phyloP scores from a whole-genome alignment of 2,329 filamentous ascomycete genomes.

The Colletotrichum sublineola region DNA sequence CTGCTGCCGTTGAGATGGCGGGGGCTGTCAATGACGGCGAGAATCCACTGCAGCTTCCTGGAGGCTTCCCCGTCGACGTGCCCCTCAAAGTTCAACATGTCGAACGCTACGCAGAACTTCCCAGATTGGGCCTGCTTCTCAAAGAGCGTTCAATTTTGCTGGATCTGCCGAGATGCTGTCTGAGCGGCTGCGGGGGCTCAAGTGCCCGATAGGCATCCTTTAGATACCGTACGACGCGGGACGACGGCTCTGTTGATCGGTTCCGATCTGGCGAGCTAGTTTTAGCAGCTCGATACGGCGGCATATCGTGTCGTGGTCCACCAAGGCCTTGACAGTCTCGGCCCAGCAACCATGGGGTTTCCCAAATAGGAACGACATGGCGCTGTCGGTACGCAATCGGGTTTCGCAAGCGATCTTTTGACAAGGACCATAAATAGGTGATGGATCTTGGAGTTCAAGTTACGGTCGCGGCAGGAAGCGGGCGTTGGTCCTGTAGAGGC shows the following conservation, averaged over 20 bases:
- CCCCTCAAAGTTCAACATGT: conserved; percentile 18
- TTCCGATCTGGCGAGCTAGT: background rate
- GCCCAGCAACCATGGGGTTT: background rate
- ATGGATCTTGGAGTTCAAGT: background rate
- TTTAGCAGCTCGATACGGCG: conserved; percentile 3
- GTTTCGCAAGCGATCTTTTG: background rate
- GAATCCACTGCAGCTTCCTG: conserved; percentile 14
- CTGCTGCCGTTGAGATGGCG: background rate
- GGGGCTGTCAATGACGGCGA: conserved; percentile 13
- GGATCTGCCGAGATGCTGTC: background rate
- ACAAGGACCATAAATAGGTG: background rate
- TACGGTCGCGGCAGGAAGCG: conserved; percentile 4
- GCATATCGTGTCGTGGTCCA: background rate
- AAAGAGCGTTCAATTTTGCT: background rate
- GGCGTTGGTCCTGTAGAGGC: background rate
- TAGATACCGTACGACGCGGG: background rate
- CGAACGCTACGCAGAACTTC: conserved; percentile 5
- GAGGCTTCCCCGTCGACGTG: background rate
- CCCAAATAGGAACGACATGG: background rate
- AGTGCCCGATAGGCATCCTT: conserved; percentile 3
- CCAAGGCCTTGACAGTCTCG: background rate
- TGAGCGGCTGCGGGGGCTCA: background rate
- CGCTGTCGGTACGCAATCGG: background rate
- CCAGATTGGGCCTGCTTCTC: background rate
- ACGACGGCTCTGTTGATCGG: background rate